Conservation (phyloP, 768 basidiomycete species). For the Lentinula raphanica region DNA sequence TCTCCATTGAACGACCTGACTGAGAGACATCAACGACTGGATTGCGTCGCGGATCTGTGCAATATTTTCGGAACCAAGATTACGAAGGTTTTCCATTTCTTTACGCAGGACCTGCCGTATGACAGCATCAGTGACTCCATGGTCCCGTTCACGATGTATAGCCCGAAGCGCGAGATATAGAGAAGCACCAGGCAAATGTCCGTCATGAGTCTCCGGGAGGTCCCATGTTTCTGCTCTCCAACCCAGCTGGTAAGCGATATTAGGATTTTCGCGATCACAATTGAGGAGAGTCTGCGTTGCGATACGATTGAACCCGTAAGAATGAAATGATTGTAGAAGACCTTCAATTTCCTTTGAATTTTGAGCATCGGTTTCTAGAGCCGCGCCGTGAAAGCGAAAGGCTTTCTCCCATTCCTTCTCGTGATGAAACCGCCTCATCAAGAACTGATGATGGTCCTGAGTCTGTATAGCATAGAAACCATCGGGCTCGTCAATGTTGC, state of each 20-base stretch:
- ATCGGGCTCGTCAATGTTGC: conserved; percentile 94
- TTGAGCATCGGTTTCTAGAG: conserved; percentile 55
- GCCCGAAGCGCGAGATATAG: conserved; percentile 80
- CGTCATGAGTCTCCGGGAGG: conserved; percentile 57
- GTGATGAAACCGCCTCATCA: conserved; percentile 85
- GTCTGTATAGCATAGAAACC: conserved; percentile 94
- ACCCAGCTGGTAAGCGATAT: conserved; percentile 72
- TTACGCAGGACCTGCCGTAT: conserved; percentile 46
- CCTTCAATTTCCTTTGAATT: conserved; percentile 49
- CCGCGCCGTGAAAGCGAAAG: conserved; percentile 84
- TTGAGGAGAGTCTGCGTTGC: conserved; percentile 63
- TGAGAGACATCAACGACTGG: conserved; percentile 74
- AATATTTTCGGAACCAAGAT: conserved; percentile 74
- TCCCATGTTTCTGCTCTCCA: conserved; percentile 98
- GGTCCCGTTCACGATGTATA: conserved; percentile 73
- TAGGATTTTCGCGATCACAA: conserved; percentile 23
- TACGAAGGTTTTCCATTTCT: conserved; percentile 62
- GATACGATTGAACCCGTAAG: conserved; percentile 87
- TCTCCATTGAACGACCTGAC: conserved; percentile 70
- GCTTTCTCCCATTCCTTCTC: conserved; percentile 92
- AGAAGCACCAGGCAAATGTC: conserved; percentile 43
- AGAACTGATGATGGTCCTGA: conserved; percentile 68
- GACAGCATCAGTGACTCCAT: conserved; percentile 37
- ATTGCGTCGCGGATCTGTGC: conserved; percentile 65
- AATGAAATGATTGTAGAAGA: conserved; percentile 75